Evolutionary conservation across 768 basidiomycete species (phyloP).

Genomic region (Crepidotus variabilis): DNA sequence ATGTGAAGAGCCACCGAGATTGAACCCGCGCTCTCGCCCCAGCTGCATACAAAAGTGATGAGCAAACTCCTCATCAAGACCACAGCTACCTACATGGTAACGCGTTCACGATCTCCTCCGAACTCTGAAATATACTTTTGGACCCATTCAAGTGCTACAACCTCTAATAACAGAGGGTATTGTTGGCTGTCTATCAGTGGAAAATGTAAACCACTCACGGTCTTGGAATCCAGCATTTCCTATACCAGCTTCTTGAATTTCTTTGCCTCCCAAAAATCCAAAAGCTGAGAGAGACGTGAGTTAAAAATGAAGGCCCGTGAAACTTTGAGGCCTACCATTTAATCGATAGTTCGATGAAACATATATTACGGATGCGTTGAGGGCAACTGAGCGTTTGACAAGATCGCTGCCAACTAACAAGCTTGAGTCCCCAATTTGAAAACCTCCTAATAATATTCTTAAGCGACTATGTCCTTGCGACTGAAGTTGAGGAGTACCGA

Average conservation of each 20-base stretch:
- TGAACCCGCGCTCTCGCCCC: constrained; percentile 54
- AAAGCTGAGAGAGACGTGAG: constrained; percentile 19
- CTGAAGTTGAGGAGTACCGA: not conserved
- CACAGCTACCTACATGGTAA: constrained; percentile 37
- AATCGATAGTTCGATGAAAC: constrained; percentile 37
- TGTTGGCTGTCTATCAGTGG: not conserved
- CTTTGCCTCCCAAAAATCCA: constrained; percentile 38
- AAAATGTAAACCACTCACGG: constrained; percentile 22
- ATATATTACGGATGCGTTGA: constrained; percentile 28
- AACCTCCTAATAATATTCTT: constrained; percentile 24
- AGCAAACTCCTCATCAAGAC: not conserved
- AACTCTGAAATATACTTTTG: constrained; percentile 58
- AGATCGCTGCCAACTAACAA: constrained; percentile 18
- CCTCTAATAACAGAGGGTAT: constrained; percentile 30
- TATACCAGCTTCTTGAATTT: constrained; percentile 32
- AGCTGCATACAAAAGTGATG: constrained; percentile 21
- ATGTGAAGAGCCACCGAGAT: constrained; percentile 42
- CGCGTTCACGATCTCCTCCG: constrained; percentile 56
- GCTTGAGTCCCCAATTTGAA: constrained; percentile 24
- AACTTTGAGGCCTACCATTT: constrained; percentile 21
- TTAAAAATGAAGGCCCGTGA: not conserved
- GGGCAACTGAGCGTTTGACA: constrained; percentile 26
- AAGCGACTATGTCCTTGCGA: not conserved
- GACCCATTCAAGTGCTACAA: constrained; percentile 57
- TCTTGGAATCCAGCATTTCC: constrained; percentile 52